These are phyloP conservation scores for Rhizopogon vinicolor DNA, from an alignment of 768 basidiomycete genomes.

Conservation along the genomic window DNA sequence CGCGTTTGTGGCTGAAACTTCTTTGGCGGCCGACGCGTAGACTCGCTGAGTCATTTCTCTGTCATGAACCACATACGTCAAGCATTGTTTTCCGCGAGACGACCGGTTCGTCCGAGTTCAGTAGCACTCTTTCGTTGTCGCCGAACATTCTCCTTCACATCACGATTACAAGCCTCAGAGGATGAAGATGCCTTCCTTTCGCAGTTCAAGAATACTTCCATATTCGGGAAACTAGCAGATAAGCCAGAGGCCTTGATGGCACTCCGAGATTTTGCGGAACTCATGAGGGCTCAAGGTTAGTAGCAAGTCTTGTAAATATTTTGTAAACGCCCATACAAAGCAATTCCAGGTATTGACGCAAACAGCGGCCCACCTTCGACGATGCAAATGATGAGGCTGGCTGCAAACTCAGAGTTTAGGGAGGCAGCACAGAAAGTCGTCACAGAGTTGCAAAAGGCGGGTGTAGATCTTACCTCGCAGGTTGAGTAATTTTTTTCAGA, in stretches of 20 bases:
- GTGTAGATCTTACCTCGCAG: constrained; percentile 52
- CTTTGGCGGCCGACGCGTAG: background rate
- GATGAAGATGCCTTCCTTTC: constrained; percentile 29
- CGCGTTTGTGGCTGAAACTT: constrained; percentile 18
- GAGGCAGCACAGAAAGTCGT: constrained; percentile 40
- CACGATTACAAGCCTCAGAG: constrained; percentile 28
- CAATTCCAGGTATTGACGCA: constrained; percentile 42
- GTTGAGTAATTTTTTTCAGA: constrained; percentile 28
- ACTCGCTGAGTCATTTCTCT: background rate
- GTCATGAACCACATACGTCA: constrained; percentile 20
- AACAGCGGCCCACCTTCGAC: constrained; percentile 41
- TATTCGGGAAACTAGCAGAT: constrained; percentile 44
- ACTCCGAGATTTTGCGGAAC: constrained; percentile 37
- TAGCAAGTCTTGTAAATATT: constrained; percentile 9
- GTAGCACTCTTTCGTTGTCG: constrained; percentile 8
- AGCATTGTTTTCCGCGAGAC: constrained; percentile 10
- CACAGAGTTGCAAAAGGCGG: constrained; percentile 52
- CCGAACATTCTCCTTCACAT: constrained; percentile 27
- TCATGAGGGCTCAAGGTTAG: constrained; percentile 46
- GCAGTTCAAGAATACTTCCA: constrained; percentile 39
- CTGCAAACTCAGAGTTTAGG: constrained; percentile 49
- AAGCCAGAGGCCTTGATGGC: constrained; percentile 49
- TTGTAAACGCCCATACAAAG: background rate
- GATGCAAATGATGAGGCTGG: constrained; percentile 51
- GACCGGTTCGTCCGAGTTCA: constrained; percentile 10